Percentiles rank a stretch among this genome's conserved stretches.
These are phyloP conservation scores for Leccinum variabile DNA, from an alignment of 1,284 basidiomycete genomes.

Conservation along the genomic window DNA sequence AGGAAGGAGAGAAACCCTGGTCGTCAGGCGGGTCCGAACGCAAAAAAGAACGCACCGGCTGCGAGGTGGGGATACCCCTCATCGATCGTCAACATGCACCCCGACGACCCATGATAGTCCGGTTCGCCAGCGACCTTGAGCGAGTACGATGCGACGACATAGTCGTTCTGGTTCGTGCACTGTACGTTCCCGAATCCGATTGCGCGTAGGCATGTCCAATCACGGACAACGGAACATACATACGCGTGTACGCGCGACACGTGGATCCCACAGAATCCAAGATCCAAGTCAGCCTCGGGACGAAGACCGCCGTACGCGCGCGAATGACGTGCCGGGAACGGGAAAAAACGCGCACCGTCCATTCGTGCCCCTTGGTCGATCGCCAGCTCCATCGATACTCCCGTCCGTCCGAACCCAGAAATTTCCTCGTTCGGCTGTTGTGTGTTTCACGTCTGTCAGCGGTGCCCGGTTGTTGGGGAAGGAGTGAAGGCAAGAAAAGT, in stretches of 20 bases:
- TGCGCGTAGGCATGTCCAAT: neutral
- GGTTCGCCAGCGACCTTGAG: slow-evolving; percentile 57
- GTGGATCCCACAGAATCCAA: neutral
- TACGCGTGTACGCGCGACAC: neutral
- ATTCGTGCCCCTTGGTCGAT: slow-evolving; percentile 50
- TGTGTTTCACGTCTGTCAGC: neutral
- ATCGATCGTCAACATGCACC: slow-evolving; percentile 61
- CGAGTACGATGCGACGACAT: slow-evolving; percentile 58
- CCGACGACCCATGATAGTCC: slow-evolving; percentile 52
- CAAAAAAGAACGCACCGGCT: slow-evolving; percentile 40
- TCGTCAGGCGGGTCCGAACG: neutral
- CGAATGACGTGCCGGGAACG: neutral
- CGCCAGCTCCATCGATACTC: slow-evolving; percentile 59
- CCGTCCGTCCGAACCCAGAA: slow-evolving; percentile 55
- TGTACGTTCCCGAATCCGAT: slow-evolving; percentile 24
- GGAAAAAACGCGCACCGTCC: slow-evolving; percentile 49
- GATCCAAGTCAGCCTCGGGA: neutral
- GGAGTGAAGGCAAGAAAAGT: neutral
- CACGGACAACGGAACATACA: neutral
- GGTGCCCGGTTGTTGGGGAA: neutral
- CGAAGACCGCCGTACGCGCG: neutral
- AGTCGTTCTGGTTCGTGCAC: slow-evolving; percentile 54
- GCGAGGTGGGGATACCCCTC: slow-evolving; percentile 56
- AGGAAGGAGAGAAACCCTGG: neutral
- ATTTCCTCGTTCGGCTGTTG: slow-evolving; percentile 50